A percentile compares a stretch with the other conserved stretches of the same genome.
These are phyloP conservation scores for Tricholoma flavovirens DNA, from an alignment of 768 basidiomycete genomes.

Conservation along the genomic window DNA sequence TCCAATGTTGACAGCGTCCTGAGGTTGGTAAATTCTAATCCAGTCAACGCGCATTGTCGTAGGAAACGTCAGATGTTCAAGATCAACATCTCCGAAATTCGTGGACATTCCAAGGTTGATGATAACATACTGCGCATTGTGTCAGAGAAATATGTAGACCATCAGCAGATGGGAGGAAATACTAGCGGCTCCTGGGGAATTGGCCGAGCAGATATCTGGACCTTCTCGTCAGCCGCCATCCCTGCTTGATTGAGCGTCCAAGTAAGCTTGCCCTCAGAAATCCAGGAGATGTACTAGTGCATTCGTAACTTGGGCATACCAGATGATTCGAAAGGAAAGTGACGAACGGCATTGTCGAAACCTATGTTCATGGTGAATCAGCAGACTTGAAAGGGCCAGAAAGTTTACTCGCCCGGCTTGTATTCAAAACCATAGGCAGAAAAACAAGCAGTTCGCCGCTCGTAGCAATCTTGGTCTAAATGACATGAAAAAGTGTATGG, in stretches of 20 bases:
- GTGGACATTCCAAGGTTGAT: slow-evolving; percentile 80
- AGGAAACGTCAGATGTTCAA: slow-evolving; percentile 67
- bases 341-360: slow-evolving; percentile 48
- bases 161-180: slow-evolving; percentile 9
- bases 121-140: slow-evolving; percentile 62
- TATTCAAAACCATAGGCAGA: slow-evolving; percentile 82
- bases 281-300: slow-evolving; percentile 73
- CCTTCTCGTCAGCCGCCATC: slow-evolving; percentile 47
- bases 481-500: not conserved
- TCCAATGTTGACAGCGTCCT: slow-evolving; percentile 66
- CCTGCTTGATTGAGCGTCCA: slow-evolving; percentile 70
- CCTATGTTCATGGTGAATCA: slow-evolving; percentile 22
- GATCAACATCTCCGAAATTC: slow-evolving; percentile 70
- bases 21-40: slow-evolving; percentile 85
- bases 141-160: not conserved
- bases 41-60: slow-evolving; percentile 75
- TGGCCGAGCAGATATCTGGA: slow-evolving; percentile 62
- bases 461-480: slow-evolving; percentile 66
- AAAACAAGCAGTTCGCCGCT: slow-evolving; percentile 45
- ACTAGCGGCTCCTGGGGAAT: slow-evolving; percentile 85
- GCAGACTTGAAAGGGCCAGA: slow-evolving; percentile 2
- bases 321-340: not conserved
- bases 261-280: slow-evolving; percentile 49
- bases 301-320: not conserved
- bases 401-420: slow-evolving; percentile 43